Percentiles rank a stretch among this genome's conserved stretches.
phyloP scores from a whole-genome alignment of 2,329 filamentous ascomycete genomes.

The Curvularia lunata region DNA sequence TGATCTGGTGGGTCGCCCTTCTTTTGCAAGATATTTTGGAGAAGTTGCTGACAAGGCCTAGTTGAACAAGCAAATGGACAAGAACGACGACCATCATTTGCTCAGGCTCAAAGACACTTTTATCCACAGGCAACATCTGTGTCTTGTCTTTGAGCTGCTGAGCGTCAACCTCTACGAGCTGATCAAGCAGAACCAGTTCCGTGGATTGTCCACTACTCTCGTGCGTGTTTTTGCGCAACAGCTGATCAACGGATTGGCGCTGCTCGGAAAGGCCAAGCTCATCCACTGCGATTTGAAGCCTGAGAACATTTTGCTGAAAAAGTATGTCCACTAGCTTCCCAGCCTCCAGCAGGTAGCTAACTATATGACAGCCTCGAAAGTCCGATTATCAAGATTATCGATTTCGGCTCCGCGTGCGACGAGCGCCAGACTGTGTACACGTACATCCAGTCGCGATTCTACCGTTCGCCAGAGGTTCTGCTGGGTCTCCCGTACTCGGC shows the following conservation, averaged over 20 bases:
- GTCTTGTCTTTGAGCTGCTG: slow-evolving; percentile 92
- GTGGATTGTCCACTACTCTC: slow-evolving; percentile 92
- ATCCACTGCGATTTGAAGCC: slow-evolving; percentile 99
- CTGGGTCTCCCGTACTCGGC: slow-evolving; percentile 97
- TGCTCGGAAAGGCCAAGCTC: slow-evolving; percentile 93
- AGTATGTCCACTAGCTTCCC: slow-evolving; percentile 57
- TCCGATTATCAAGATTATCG: slow-evolving; percentile 99
- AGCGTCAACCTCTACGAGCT: slow-evolving; percentile 98
- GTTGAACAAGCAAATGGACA: slow-evolving; percentile 98
- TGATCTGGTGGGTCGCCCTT: slow-evolving; percentile 71
- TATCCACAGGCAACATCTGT: slow-evolving; percentile 96
- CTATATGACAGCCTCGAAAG: slow-evolving; percentile 73
- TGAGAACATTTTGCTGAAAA: slow-evolving; percentile 97
- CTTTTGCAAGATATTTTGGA: background rate
- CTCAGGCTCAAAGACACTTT: slow-evolving; percentile 96
- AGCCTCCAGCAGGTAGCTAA: slow-evolving; percentile 16
- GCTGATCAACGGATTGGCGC: slow-evolving; percentile 85
- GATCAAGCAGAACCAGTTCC: slow-evolving; percentile 99
- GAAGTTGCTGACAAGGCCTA: slow-evolving; percentile 47
- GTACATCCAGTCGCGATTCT: slow-evolving; percentile 98
- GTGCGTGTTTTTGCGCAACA: slow-evolving; percentile 98
- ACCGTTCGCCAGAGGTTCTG: slow-evolving; percentile 93
- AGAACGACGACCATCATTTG: slow-evolving; percentile 97
- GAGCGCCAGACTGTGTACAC: slow-evolving; percentile 99
- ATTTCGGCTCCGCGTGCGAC: slow-evolving; percentile 98